A percentile compares a stretch with the other conserved stretches of the same genome.
These are phyloP conservation scores for Penicillium sp. DNA, from an alignment of 2,329 filamentous ascomycete species.

Conservation along the genomic window DNA sequence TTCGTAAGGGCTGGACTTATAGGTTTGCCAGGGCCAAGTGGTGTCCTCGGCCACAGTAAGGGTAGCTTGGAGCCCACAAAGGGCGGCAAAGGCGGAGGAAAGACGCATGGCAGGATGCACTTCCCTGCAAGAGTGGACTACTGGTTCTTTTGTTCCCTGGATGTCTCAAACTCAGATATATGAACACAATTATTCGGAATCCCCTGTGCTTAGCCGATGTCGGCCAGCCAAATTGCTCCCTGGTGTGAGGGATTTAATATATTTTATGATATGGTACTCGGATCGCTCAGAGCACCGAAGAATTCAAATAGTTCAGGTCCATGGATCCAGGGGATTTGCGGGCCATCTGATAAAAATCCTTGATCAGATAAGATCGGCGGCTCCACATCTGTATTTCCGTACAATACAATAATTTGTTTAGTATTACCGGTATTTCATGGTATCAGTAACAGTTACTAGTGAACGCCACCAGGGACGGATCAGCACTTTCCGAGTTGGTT, in stretches of 20 bases:
- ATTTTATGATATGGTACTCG: neutral
- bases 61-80: neutral
- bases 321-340: neutral
- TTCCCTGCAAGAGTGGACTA: neutral
- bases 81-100: neutral
- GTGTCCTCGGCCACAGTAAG: neutral
- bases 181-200: neutral
- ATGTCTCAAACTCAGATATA: neutral
- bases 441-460: neutral
- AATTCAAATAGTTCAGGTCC: neutral
- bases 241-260: neutral
- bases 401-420: neutral
- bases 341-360: slow-evolving; percentile 3
- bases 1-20: neutral
- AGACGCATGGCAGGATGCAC: neutral
- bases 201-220: neutral
- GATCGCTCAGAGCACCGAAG: neutral
- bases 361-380: slow-evolving; percentile 7
- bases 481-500: neutral
- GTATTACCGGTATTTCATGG: neutral
- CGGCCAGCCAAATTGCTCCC: neutral
- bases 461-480: neutral
- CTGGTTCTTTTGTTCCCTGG: neutral
- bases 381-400: neutral
- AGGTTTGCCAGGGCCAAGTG: slow-evolving; percentile 1